Conservation (phyloP, 2,329 filamentous ascomycete species). For the Phialophora macrospora region DNA sequence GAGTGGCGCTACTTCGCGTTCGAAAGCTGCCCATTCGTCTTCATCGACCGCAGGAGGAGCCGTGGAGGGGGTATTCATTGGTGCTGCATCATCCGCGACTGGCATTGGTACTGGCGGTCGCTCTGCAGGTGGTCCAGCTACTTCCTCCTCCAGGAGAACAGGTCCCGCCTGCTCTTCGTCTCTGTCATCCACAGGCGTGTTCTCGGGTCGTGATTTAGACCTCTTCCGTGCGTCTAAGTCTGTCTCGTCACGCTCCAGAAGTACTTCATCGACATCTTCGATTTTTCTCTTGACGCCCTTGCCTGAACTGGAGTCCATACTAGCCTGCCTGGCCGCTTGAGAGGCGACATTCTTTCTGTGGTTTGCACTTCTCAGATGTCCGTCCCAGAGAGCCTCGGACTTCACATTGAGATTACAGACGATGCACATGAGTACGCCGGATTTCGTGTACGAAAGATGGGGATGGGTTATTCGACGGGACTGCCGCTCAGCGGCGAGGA, state of each 20-base stretch:
- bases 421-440: constrained; percentile 70
- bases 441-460: constrained; percentile 69
- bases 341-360: constrained; percentile 48
- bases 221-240: constrained; percentile 33
- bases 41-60: constrained; percentile 62
- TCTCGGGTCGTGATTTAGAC: constrained; percentile 40
- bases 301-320: constrained; percentile 27
- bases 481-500: constrained; percentile 77
- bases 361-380: constrained; percentile 60
- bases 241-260: constrained; percentile 28
- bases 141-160: not conserved
- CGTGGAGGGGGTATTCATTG: constrained; percentile 8
- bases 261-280: constrained; percentile 45
- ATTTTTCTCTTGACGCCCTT: constrained; percentile 62
- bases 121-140: not conserved
- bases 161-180: constrained; percentile 5
- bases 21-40: constrained; percentile 84
- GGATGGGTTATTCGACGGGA: constrained; percentile 74
- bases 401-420: constrained; percentile 69
- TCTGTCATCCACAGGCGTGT: constrained; percentile 36
- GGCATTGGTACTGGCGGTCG: not conserved
- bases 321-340: constrained; percentile 41
- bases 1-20: constrained; percentile 72
- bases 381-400: constrained; percentile 69
- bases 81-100: constrained; percentile 9